Percentiles rank a stretch among this genome's conserved stretches.
These are phyloP conservation scores for Vigna angularis DNA, from an alignment of 306 rosid genomes.

Conservation along the genomic window DNA sequence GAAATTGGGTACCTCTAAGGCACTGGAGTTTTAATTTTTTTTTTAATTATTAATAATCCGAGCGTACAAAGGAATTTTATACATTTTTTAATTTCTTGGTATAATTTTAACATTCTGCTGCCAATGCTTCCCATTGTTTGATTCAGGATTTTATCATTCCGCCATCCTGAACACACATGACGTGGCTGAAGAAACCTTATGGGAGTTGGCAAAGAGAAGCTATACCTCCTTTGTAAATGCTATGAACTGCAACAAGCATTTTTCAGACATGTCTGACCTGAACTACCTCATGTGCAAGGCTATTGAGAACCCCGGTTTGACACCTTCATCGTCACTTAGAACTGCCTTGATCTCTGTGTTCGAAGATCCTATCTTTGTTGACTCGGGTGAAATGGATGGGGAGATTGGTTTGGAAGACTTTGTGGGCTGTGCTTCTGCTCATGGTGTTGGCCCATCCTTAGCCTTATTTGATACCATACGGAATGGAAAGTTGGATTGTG, in stretches of 20 bases:
- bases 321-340: slow-evolving; percentile 77
- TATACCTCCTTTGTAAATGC: slow-evolving; percentile 64
- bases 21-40: neutral
- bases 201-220: slow-evolving; percentile 85
- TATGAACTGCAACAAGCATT: slow-evolving; percentile 79
- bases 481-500: slow-evolving; percentile 69
- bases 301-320: slow-evolving; percentile 83
- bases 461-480: slow-evolving; percentile 79
- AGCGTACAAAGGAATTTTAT: slow-evolving; percentile 4
- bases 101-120: slow-evolving; percentile 16
- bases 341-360: slow-evolving; percentile 83
- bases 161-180: slow-evolving; percentile 88
- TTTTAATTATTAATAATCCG: neutral
- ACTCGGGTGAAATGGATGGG: slow-evolving; percentile 43
- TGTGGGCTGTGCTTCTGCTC: slow-evolving; percentile 78
- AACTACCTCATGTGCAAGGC: slow-evolving; percentile 95
- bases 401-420: slow-evolving; percentile 77
- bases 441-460: slow-evolving; percentile 90
- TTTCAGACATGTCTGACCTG: slow-evolving; percentile 91
- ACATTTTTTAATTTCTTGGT: neutral
- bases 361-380: slow-evolving; percentile 70
- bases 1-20: slow-evolving; percentile 6
- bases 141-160: slow-evolving; percentile 90
- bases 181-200: slow-evolving; percentile 62
- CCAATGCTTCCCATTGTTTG: slow-evolving; percentile 1